Evolutionary conservation across 305 asterid species (phyloP), one percentile per base, ranked within the genome.

Genomic region (Fraxinus baroniana): DNA sequence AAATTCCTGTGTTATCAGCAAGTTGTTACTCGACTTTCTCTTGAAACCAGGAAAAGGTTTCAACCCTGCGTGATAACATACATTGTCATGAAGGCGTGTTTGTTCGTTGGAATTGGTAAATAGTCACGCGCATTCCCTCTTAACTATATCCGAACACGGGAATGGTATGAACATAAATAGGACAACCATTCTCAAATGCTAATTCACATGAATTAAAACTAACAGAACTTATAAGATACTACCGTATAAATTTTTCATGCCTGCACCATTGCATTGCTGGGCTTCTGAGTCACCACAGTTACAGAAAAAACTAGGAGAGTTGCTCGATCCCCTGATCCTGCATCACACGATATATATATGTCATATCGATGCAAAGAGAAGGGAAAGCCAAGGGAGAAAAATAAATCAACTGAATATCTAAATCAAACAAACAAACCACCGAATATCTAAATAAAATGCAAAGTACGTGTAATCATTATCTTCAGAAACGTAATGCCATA

Each of bases 41-140:
- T 96, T 96, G 46, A 93, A 88, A 81, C 98, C 95, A 5, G 95
- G 93, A 46, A 85, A 78, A n/a, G 49, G 85, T 84, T 80, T 89
- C 91, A 92, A 84, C 57, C 97, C 99, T 93, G 91, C 39, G 22
- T 41, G 36, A 75, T 33, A 22, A 79, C 75, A 77, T n/a, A 81
- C 20, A 49, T 78, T 77, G 80, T 76, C 20, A 82, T 33, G 76
- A 78, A 74, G 17, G 44, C 2, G 20, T 17, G 37, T 26, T 13
- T 70, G 39, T 70, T 26, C 30, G 20, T 70, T 2, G 8, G 3
- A 70, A 28, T 30, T 2, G 20, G 41, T 12, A 35, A 15, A 70
- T 17, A 70, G 41, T 30, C 37, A 15, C 3, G 37, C 0, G 37
- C 12, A 55, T 55, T 55, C 66, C 33, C 71, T 62, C 17, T 62